Evolutionary conservation across 257 asterid species (phyloP), one percentile per base, ranked within the genome.

Genomic region (Oldenlandia corymbosa): DNA sequence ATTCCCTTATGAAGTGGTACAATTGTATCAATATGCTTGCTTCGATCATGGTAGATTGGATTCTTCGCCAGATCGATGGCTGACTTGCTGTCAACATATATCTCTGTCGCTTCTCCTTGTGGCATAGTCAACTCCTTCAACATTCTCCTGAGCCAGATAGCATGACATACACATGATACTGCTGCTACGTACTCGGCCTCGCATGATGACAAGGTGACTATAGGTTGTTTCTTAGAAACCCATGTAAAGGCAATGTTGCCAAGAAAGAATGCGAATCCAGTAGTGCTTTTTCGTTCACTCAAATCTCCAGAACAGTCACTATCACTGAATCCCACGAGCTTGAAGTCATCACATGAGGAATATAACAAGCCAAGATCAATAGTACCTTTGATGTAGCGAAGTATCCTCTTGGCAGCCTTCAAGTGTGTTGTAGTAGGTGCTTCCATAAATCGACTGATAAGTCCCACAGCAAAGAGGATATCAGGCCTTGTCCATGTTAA

Each of bases 261-360:
- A 8, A 42, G 7, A 5, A 13, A 45, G 13, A 43, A 62, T 0
- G 14, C 3, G 28, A 63, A 36, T 5, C 48, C 23, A 2, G 68
- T 31, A 5, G 66, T 62, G 11, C 56, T 62, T 12, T 43, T 62
- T n/a, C 66, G 16, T 17, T 62, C 56, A 45, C 45, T 18, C 6
- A 63, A 4, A 47, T 48, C 66, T 43, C 66, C 66, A 2, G 66
- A 55, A 5, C n/a, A 18, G 28, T 62, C 66, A 45, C 43, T 48
- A 28, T 62, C 56, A 4, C 42, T n/a, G 21, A 14, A 45, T 18
- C 28, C 66, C 24, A 17, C 18, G 6, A 59, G 48, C 2, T 11
- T 5, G 31, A 37, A 39, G 4, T 23, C 20, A 7, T 30, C 32
- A 2, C 21, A 30, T 5, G 24, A 26, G 14, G 18, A 0, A 45